A percentile compares a stretch with the other conserved stretches of the same genome.
Conservation (phyloP, 768 basidiomycete species). For the Mycena capillaripes region DNA sequence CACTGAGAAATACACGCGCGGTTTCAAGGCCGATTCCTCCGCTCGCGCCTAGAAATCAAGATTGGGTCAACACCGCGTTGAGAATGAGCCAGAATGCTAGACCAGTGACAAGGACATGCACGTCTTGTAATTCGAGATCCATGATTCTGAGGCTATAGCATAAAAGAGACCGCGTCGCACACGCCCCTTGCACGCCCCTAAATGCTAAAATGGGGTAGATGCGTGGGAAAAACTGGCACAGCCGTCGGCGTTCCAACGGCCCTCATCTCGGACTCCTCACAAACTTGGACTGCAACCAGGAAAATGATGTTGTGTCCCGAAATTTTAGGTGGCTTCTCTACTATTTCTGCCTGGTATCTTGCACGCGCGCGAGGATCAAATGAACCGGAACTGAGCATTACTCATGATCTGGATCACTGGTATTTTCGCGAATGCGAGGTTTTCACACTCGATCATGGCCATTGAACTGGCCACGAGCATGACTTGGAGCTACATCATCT, state of each 20-base stretch:
- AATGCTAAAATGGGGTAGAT: no score
- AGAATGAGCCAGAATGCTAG: background rate
- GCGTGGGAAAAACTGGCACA: no score
- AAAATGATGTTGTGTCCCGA: no score
- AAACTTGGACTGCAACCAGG: no score
- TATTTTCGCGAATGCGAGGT: constrained; percentile 74
- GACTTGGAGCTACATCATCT: constrained; percentile 53
- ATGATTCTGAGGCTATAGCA: constrained; percentile 36
- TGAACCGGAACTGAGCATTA: constrained; percentile 76
- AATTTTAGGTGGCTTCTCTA: constrained; percentile 71
- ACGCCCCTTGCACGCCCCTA: no score
- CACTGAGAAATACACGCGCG: constrained; percentile 68
- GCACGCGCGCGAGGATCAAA: constrained; percentile 78
- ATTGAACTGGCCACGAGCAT: constrained; percentile 49
- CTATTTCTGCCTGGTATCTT: constrained; percentile 78
- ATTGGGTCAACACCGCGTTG: background rate
- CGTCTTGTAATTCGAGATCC: constrained; percentile 70
- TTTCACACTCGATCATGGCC: constrained; percentile 71
- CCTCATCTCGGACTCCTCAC: no score
- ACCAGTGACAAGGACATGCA: constrained; percentile 83
- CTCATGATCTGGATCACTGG: constrained; percentile 73
- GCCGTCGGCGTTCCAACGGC: no score
- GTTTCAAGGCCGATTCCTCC: constrained; percentile 83
- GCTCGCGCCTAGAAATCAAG: constrained; percentile 67
- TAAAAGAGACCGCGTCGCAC: no score